Evolutionary conservation across 768 basidiomycete species (phyloP).

Genomic region (Mycena latifolia): DNA sequence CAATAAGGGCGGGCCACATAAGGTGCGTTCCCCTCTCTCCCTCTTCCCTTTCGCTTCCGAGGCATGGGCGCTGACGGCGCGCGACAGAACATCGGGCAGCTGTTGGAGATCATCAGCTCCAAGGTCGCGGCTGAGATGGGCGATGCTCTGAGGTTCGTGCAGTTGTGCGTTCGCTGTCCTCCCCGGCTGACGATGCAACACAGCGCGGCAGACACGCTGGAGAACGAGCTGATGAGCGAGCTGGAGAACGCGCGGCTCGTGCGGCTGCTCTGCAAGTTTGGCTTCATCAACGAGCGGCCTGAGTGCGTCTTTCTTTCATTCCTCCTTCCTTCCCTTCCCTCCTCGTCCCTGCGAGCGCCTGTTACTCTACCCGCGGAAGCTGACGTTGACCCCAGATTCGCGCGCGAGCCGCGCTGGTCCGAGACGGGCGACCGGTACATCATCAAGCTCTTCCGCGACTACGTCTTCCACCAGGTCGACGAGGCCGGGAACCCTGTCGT

Average conservation of each 20-base stretch:
- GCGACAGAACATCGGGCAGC: conserved; percentile 77
- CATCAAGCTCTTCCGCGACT: conserved; percentile 97
- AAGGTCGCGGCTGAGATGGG: conserved; percentile 85
- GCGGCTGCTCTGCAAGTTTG: conserved; percentile 91
- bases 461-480: conserved; percentile 98
- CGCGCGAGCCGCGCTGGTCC: conserved; percentile 96
- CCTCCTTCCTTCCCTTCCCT: conserved; percentile 1
- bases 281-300: conserved; percentile 99
- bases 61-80: conserved; percentile 8
- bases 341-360: not conserved
- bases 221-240: conserved; percentile 87
- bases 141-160: conserved; percentile 79
- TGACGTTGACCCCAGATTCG: conserved; percentile 77
- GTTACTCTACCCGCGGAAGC: too few species aligned
- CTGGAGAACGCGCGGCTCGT: conserved; percentile 95
- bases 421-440: conserved; percentile 99
- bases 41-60: not conserved
- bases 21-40: conserved; percentile 58
- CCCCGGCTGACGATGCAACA: not conserved
- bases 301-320: conserved; percentile 77
- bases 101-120: conserved; percentile 84
- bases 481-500: conserved; percentile 90
- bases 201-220: conserved; percentile 86
- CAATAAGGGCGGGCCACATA: conserved; percentile 75
- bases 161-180: conserved; percentile 1